A percentile compares a stretch with the other conserved stretches of the same genome.
Conservation (phyloP, 768 basidiomycete species). For the Cyclocybe aegerita region DNA sequence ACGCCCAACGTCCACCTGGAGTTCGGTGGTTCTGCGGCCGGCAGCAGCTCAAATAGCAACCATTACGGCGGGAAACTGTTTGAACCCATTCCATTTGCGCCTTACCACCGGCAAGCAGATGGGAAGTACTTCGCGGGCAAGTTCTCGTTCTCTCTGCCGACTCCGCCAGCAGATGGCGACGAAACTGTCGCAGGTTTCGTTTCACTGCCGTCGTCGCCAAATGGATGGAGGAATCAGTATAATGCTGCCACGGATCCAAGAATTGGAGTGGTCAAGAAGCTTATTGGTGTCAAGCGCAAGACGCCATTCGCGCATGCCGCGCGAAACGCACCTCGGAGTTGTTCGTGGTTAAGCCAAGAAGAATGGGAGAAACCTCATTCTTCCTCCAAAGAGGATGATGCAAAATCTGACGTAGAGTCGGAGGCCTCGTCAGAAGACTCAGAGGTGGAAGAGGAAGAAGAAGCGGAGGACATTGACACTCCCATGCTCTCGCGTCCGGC, state of each 20-base stretch:
- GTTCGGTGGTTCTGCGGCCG: constrained; percentile 19
- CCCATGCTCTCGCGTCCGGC: constrained; percentile 49
- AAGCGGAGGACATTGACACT: constrained; percentile 34
- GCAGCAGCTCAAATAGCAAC: constrained; percentile 13
- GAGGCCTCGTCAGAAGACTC: constrained; percentile 18
- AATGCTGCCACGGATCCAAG: constrained; percentile 68
- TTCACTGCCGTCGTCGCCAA: constrained; percentile 17
- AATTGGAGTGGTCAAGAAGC: constrained; percentile 62
- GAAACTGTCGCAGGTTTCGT: constrained; percentile 24
- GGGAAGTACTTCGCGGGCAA: constrained; percentile 77
- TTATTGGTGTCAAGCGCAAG: constrained; percentile 74
- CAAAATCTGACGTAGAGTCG: constrained; percentile 27
- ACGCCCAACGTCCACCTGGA: constrained; percentile 55
- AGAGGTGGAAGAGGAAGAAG: constrained; percentile 30
- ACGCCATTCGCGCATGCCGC: constrained; percentile 32
- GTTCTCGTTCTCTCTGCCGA: constrained; percentile 55
- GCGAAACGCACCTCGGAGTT: constrained; percentile 31
- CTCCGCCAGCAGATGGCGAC: constrained; percentile 55
- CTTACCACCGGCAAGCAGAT: constrained; percentile 60
- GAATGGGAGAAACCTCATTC: constrained; percentile 43
- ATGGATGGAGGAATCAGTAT: constrained; percentile 55
- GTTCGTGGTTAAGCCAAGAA: constrained; percentile 48
- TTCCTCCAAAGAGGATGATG: constrained; percentile 28
- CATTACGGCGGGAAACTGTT: constrained; percentile 35
- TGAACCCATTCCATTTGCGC: constrained; percentile 75